Conservation (phyloP, 805 yeast genomes). For the Monosporozyma aquatica region DNA sequence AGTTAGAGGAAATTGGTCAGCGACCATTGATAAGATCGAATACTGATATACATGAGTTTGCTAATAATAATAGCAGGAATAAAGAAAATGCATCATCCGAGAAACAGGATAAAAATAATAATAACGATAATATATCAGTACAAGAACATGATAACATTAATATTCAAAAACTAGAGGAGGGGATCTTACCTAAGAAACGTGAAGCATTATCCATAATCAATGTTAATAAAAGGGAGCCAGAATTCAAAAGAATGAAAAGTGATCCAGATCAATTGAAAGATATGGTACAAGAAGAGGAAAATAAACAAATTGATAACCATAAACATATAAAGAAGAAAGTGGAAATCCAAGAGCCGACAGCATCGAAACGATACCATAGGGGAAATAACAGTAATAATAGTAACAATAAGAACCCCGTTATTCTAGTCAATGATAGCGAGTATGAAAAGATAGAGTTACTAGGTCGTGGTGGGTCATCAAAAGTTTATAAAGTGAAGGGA, state of each 20-base stretch:
- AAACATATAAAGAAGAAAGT: constrained; percentile 3
- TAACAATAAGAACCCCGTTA: constrained; percentile 11
- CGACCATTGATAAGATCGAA: neutral
- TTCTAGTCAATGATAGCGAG: constrained; percentile 46
- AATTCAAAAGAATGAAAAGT: constrained; percentile 7
- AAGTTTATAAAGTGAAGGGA: constrained; percentile 68
- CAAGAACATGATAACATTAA: too few species aligned
- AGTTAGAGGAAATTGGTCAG: neutral
- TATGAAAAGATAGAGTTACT: constrained; percentile 70
- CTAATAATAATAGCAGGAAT: neutral
- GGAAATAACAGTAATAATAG: constrained; percentile 4
- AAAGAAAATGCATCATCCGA: too few species aligned
- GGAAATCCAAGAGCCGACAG: constrained; percentile 5
- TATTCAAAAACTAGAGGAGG: too few species aligned
- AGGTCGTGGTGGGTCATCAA: constrained; percentile 90
- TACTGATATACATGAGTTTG: neutral
- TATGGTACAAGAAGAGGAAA: constrained; percentile 1
- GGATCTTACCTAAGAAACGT: constrained; percentile 15
- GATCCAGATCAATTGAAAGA: constrained; percentile 1
- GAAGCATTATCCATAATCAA: constrained; percentile 25
- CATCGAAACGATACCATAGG: neutral
- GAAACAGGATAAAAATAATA: too few species aligned
- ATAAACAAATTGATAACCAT: neutral
- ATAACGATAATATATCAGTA: too few species aligned
- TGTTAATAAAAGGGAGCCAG: constrained; percentile 14